phyloP scores from a whole-genome alignment of 2,329 filamentous ascomycete species.

The Metarhizium robertsii region DNA sequence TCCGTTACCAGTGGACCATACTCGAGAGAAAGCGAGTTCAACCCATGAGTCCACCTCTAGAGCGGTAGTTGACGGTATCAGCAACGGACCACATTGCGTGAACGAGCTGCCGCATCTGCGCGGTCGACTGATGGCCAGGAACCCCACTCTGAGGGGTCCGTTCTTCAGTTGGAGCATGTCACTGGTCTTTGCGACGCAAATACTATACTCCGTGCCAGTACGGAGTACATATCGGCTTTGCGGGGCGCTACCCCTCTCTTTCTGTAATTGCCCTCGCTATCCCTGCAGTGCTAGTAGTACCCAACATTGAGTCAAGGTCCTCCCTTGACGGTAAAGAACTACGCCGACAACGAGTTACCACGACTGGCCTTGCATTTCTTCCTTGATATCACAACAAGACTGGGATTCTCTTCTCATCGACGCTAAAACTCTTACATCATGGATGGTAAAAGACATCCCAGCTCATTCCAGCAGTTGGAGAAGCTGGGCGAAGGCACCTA shows the following conservation, averaged over 20 bases:
- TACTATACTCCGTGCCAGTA: background rate
- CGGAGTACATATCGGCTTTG: background rate
- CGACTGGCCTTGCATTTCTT: background rate
- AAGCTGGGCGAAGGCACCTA: conserved; percentile 98
- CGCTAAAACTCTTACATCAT: background rate
- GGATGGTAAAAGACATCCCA: conserved; percentile 88
- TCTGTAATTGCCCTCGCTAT: background rate
- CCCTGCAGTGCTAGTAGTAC: background rate
- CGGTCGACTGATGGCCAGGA: too few species aligned
- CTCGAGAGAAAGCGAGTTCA: background rate
- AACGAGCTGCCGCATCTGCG: too few species aligned
- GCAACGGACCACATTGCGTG: too few species aligned
- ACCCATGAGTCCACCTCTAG: too few species aligned
- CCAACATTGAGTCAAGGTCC: background rate
- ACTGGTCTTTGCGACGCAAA: background rate
- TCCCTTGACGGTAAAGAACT: background rate
- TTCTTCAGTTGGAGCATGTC: background rate
- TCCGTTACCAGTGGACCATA: background rate
- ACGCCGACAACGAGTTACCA: background rate
- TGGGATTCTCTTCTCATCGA: background rate
- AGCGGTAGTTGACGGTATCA: too few species aligned
- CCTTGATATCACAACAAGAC: background rate
- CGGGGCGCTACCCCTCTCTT: conserved; percentile 3
- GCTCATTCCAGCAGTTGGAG: conserved; percentile 98
- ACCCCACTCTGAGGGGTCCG: background rate